Evolutionary conservation across 371 early-diverging fungal genomes (phyloP).

Genomic region (Sanchytrium tribonematis): DNA sequence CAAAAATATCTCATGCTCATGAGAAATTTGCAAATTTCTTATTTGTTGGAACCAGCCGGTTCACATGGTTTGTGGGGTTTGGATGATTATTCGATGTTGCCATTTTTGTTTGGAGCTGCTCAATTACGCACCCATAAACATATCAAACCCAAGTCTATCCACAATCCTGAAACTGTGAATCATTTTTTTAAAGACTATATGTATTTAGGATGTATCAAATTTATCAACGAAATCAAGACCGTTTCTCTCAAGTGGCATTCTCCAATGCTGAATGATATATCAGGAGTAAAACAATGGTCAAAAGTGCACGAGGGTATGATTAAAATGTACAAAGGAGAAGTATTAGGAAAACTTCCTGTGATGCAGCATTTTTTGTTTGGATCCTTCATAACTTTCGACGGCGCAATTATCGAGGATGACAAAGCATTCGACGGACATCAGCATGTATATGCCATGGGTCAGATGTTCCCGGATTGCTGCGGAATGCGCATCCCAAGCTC

Average conservation of each 20-base stretch:
- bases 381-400: conserved; percentile 15
- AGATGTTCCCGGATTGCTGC: conserved; percentile 75
- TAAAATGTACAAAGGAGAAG: conserved; percentile 94
- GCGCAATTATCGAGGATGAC: neutral
- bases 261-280: conserved; percentile 86
- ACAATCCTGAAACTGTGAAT: conserved; percentile 44
- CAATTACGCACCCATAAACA: conserved; percentile 6
- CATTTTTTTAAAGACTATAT: conserved; percentile 56
- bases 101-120: conserved; percentile 13
- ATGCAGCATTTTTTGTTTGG: conserved; percentile 98
- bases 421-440: neutral
- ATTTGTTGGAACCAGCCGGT: conserved; percentile 34
- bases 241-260: conserved; percentile 31
- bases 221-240: conserved; percentile 10
- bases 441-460: conserved; percentile 45
- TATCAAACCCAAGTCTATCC: conserved; percentile 46
- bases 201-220: conserved; percentile 42
- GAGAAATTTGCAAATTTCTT: conserved; percentile 59
- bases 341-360: conserved; percentile 77
- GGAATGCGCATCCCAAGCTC: conserved; percentile 78
- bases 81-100: conserved; percentile 16
- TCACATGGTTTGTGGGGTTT: conserved; percentile 15
- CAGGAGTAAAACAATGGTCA: conserved; percentile 60
- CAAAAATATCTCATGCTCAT: conserved; percentile 55
- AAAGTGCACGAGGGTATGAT: conserved; percentile 84